phyloP scores from a whole-genome alignment of 2,329 filamentous ascomycete species.

The Acrocalymma vagum region DNA sequence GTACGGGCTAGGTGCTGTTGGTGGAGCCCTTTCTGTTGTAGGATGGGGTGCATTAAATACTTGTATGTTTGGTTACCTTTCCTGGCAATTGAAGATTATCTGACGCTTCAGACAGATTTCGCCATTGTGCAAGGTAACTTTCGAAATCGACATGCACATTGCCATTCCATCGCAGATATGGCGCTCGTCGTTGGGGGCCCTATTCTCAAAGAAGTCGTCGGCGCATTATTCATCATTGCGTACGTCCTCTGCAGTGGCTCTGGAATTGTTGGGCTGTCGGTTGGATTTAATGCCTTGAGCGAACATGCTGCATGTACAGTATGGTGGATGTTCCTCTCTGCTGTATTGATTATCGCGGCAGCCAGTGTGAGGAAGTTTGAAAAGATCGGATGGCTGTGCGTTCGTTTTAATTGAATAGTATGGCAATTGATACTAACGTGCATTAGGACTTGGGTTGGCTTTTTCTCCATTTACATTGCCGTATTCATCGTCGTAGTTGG shows the following conservation, averaged over 20 bases:
- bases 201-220: conserved; percentile 60
- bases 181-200: conserved; percentile 62
- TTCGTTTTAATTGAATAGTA: background rate
- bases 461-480: conserved; percentile 64
- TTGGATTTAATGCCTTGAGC: conserved; percentile 67
- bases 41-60: conserved; percentile 58
- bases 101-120: conserved; percentile 47
- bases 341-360: conserved; percentile 57
- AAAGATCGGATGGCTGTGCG: conserved; percentile 65
- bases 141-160: conserved; percentile 57
- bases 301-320: conserved; percentile 67
- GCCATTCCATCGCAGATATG: conserved; percentile 65
- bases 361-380: conserved; percentile 67
- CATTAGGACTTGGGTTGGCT: conserved; percentile 62
- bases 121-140: conserved; percentile 60
- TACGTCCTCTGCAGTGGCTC: conserved; percentile 65
- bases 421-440: background rate
- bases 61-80: conserved; percentile 26
- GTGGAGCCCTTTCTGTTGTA: conserved; percentile 54
- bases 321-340: conserved; percentile 64
- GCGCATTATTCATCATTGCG: conserved; percentile 63
- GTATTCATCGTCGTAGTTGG: conserved; percentile 66
- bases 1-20: conserved; percentile 55
- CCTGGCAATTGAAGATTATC: background rate
- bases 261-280: conserved; percentile 67